Conservation (phyloP, 2,329 filamentous ascomycete genomes). For the Akanthomyces dipterigenus region DNA sequence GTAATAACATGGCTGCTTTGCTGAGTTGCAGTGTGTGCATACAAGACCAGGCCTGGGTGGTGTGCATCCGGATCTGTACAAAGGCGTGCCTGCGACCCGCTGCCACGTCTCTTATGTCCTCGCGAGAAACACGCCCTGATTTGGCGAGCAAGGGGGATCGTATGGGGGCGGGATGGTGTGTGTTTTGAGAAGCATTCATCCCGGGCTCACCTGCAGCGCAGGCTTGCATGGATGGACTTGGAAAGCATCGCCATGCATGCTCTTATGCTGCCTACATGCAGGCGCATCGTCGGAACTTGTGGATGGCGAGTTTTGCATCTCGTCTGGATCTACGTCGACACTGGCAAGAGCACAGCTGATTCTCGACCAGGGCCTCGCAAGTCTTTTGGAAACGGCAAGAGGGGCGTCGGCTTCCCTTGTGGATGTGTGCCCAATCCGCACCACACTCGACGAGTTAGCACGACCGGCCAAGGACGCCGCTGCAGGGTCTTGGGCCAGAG, state of each 20-base stretch:
- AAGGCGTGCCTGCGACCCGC: constrained; percentile 11
- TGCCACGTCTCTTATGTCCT: constrained; percentile 8
- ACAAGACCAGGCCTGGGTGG: constrained; percentile 11
- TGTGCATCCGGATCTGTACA: constrained; percentile 11
- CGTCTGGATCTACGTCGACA: not conserved
- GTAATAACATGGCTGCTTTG: constrained; percentile 22
- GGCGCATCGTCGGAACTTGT: not conserved
- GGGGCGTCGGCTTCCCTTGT: constrained; percentile 1
- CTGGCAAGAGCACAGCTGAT: not conserved
- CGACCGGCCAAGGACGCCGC: constrained; percentile 14
- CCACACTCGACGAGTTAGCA: constrained; percentile 3
- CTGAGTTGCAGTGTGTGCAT: constrained; percentile 16
- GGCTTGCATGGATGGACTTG: not conserved
- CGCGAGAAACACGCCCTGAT: constrained; percentile 1
- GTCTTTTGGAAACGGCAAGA: not conserved
- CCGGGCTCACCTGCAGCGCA: constrained; percentile 2
- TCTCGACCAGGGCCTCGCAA: not conserved
- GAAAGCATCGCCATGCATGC: not conserved
- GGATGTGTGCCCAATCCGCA: constrained; percentile 10
- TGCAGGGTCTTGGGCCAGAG: constrained; percentile 21
- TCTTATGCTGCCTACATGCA: not conserved
- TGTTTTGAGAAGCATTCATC: not conserved
- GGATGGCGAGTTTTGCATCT: not conserved
- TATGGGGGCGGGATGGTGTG: not conserved
- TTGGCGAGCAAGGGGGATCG: not conserved